Evolutionary conservation across 805 yeast species (phyloP).

Genomic region (Kodamaea fukazawae): DNA sequence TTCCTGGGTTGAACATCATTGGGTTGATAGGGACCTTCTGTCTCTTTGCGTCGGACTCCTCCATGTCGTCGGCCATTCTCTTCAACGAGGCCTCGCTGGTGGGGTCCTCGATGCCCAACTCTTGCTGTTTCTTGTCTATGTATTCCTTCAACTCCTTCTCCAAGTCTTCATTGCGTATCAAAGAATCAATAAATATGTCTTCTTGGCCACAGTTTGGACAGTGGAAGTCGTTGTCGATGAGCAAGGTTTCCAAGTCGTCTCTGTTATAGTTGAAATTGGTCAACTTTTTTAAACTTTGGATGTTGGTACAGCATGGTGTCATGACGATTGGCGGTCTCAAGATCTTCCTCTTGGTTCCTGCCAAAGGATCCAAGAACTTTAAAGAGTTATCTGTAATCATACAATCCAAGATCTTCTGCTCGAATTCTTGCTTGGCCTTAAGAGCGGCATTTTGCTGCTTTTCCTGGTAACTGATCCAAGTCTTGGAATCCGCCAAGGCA

Average conservation of each 20-base stretch:
- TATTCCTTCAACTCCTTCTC: constrained; percentile 53
- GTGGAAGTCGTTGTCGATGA: constrained; percentile 80
- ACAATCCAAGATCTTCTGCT: constrained; percentile 29
- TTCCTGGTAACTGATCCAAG: constrained; percentile 86
- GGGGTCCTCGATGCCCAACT: constrained; percentile 38
- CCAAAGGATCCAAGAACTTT: constrained; percentile 66
- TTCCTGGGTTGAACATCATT: constrained; percentile 17
- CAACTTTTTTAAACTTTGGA: constrained; percentile 54
- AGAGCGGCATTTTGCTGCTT: constrained; percentile 51
- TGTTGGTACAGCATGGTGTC: constrained; percentile 76
- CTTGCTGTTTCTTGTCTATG: constrained; percentile 33
- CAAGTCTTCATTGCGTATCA: constrained; percentile 60
- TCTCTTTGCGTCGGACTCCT: constrained; percentile 24
- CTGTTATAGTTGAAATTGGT: constrained; percentile 40
- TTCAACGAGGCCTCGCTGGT: constrained; percentile 15
- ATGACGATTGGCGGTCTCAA: constrained; percentile 65
- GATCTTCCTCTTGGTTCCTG: constrained; percentile 47
- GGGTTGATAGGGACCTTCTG: constrained; percentile 22
- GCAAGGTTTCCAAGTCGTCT: constrained; percentile 37
- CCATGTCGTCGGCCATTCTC: constrained; percentile 20
- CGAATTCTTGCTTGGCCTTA: constrained; percentile 54
- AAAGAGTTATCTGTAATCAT: constrained; percentile 28
- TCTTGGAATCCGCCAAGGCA: constrained; percentile 89
- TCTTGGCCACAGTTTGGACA: constrained; percentile 83
- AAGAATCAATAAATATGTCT: constrained; percentile 73